phyloP scores from a whole-genome alignment of 768 basidiomycete species.

The Kwoniella europaea region DNA sequence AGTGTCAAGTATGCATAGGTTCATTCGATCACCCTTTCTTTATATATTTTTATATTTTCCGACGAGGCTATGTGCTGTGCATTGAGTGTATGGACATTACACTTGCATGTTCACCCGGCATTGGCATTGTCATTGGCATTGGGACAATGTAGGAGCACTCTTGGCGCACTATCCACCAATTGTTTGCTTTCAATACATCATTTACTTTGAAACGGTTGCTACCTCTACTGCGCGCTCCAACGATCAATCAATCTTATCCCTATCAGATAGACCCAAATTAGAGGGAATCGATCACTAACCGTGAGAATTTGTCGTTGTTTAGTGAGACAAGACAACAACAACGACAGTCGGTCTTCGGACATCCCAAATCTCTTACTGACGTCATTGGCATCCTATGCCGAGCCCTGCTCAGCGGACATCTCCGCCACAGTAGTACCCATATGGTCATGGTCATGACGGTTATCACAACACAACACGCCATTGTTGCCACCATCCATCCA shows the following conservation, averaged over 20 bases:
- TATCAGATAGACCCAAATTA: background rate
- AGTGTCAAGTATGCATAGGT: no score
- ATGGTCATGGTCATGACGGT: background rate
- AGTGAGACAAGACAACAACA: background rate
- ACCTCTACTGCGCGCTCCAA: background rate
- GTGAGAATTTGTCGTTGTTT: background rate
- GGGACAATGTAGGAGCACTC: background rate
- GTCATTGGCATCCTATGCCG: background rate
- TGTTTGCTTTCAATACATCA: no score
- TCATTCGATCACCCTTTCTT: background rate
- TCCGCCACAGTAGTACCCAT: conserved; percentile 3
- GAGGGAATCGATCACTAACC: background rate
- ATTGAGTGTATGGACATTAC: background rate
- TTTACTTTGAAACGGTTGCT: background rate
- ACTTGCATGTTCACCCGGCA: conserved; percentile 3
- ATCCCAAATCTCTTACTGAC: background rate
- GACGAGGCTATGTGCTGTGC: background rate
- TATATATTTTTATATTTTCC: background rate
- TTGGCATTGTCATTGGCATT: background rate
- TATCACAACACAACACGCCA: conserved; percentile 5
- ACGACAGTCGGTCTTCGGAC: background rate
- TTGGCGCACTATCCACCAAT: background rate
- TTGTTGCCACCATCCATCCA: conserved; percentile 1
- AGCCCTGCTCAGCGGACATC: background rate
- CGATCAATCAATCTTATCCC: background rate